These are phyloP conservation scores for Dichotomocladium elegans DNA, from an alignment of 371 early-diverging fungal genomes.

Conservation along the genomic window DNA sequence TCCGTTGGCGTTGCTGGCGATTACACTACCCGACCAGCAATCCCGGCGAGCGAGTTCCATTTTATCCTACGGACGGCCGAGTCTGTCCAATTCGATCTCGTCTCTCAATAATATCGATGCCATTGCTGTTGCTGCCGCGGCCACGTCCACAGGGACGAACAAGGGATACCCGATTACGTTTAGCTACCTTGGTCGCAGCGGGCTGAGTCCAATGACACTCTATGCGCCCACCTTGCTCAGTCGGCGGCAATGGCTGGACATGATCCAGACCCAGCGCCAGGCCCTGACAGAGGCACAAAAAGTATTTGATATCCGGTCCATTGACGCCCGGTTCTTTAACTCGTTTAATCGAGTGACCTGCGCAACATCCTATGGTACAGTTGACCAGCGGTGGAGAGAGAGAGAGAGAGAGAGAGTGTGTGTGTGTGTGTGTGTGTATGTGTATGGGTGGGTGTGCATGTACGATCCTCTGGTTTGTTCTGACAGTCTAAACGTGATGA, in stretches of 20 bases:
- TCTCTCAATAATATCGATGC: slow-evolving; percentile 13
- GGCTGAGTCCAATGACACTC: slow-evolving; percentile 58
- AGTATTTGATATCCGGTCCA: slow-evolving; percentile 54
- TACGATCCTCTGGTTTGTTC: too few relatives aligned
- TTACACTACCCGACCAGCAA: slow-evolving; percentile 45
- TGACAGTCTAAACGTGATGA: too few relatives aligned
- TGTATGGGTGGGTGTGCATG: too few relatives aligned
- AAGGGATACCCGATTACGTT: slow-evolving; percentile 62
- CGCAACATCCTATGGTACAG: slow-evolving; percentile 20
- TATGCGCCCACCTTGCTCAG: slow-evolving; percentile 69
- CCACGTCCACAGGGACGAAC: slow-evolving; percentile 5
- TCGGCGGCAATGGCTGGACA: slow-evolving; percentile 78
- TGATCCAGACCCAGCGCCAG: slow-evolving; percentile 69
- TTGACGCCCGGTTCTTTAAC: slow-evolving; percentile 21
- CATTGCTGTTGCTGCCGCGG: not conserved
- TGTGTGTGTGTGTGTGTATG: too few relatives aligned
- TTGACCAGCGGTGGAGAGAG: not conserved
- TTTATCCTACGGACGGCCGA: slow-evolving; percentile 29
- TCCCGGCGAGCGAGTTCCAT: slow-evolving; percentile 43
- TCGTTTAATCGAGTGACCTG: slow-evolving; percentile 25
- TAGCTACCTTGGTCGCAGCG: slow-evolving; percentile 71
- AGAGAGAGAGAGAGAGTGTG: not conserved
- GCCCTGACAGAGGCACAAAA: slow-evolving; percentile 48
- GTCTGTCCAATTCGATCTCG: slow-evolving; percentile 14
- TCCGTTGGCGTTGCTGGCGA: slow-evolving; percentile 67